Percentiles rank a stretch among this genome's conserved stretches.
These are phyloP conservation scores for Phaeosphaeriaceae sp. DNA, from an alignment of 2,329 filamentous ascomycete genomes.

Conservation along the genomic window DNA sequence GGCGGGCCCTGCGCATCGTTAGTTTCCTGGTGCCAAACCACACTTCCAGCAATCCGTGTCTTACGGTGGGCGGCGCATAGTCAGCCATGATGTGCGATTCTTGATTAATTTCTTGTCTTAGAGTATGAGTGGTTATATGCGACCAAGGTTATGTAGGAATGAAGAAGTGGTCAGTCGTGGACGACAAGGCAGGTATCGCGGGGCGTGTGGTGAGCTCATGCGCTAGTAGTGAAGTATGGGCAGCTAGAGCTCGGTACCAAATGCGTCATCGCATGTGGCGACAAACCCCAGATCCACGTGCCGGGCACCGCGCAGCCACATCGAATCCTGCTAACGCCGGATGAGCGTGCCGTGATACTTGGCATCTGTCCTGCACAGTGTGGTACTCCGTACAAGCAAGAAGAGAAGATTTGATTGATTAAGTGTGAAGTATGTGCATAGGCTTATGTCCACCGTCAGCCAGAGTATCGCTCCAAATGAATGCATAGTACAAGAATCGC, in stretches of 20 bases:
- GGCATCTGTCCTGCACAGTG: not conserved
- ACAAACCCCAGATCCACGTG: slow-evolving; percentile 15
- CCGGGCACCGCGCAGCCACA: slow-evolving; percentile 18
- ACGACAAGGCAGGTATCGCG: not conserved
- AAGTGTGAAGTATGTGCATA: slow-evolving; percentile 11
- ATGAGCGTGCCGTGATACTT: not conserved
- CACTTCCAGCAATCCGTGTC: slow-evolving; percentile 10
- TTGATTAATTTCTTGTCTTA: not conserved
- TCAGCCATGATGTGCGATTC: slow-evolving; percentile 35
- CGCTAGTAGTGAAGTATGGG: slow-evolving; percentile 8
- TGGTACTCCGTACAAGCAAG: not conserved
- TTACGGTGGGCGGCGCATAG: slow-evolving; percentile 45
- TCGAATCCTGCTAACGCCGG: not conserved
- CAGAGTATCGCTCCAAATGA: slow-evolving; percentile 14
- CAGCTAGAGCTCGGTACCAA: slow-evolving; percentile 8
- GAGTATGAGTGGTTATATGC: not conserved
- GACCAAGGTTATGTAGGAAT: not conserved
- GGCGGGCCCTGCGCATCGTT: slow-evolving; percentile 55
- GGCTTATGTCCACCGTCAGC: slow-evolving; percentile 8
- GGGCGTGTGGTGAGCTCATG: slow-evolving; percentile 20
- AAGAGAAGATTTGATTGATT: slow-evolving; percentile 12
- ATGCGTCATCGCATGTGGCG: slow-evolving; percentile 32
- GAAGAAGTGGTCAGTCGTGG: not conserved
- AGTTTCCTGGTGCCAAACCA: slow-evolving; percentile 7
- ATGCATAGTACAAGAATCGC: slow-evolving; percentile 17